A percentile compares a stretch with the other conserved stretches of the same genome.
phyloP scores from a whole-genome alignment of 805 yeast species.

The Cyberlindnera mrakii region DNA sequence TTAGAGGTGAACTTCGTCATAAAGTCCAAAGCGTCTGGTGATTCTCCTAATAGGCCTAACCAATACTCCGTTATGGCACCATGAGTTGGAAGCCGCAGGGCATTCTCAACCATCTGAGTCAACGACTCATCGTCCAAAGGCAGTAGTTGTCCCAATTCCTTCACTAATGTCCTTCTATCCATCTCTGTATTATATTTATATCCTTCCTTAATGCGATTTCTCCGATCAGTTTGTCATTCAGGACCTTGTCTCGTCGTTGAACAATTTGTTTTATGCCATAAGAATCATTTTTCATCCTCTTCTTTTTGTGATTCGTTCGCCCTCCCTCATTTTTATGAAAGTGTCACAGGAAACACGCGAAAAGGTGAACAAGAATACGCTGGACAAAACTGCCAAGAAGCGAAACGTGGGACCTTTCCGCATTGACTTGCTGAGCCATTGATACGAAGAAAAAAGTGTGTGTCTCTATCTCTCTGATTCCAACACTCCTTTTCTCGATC shows the following conservation, averaged over 20 bases:
- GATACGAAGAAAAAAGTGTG: no score
- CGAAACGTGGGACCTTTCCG: no score
- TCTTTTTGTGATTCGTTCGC: no score
- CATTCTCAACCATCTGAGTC: conserved; percentile 48
- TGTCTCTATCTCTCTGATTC: no score
- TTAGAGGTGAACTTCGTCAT: conserved; percentile 36
- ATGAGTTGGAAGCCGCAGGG: conserved; percentile 39
- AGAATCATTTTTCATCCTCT: no score
- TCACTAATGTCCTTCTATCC: conserved; percentile 5
- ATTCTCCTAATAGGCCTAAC: conserved; percentile 49
- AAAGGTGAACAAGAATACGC: no score
- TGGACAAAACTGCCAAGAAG: no score
- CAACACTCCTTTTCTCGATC: background rate
- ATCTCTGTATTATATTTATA: background rate
- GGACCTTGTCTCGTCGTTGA: background rate
- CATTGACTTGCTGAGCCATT: no score
- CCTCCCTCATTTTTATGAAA: no score
- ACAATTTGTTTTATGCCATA: no score
- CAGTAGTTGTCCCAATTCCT: conserved; percentile 29
- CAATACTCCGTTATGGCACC: conserved; percentile 47
- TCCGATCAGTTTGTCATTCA: background rate
- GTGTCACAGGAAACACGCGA: no score
- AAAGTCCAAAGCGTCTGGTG: conserved; percentile 45
- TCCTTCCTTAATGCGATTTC: background rate
- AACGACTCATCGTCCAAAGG: conserved; percentile 57